Percentiles rank a stretch among this genome's conserved stretches.
Conservation (phyloP, 148 eudicot species). For the Polygonum maritimum region DNA sequence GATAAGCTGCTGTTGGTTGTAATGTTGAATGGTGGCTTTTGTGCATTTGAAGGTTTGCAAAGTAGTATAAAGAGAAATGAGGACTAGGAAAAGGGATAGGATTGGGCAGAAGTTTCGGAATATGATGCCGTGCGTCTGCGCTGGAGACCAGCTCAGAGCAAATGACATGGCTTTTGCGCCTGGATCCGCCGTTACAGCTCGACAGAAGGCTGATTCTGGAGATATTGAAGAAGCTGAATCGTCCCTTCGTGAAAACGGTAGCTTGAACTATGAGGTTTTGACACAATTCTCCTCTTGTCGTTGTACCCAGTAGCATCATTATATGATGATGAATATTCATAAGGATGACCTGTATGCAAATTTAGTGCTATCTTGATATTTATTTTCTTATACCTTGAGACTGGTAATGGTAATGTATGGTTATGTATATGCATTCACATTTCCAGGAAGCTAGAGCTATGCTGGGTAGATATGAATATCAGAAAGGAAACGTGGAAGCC, state of each 20-base stretch:
- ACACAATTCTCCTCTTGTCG: not conserved
- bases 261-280: slow-evolving; percentile 73
- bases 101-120: slow-evolving; percentile 19
- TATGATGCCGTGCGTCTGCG: slow-evolving; percentile 65
- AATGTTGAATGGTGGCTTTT: slow-evolving; percentile 7
- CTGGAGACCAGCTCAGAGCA: slow-evolving; percentile 42
- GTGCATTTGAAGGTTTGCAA: slow-evolving; percentile 17
- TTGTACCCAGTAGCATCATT: not conserved
- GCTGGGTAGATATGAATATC: slow-evolving; percentile 86
- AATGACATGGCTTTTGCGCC: slow-evolving; percentile 39
- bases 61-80: slow-evolving; percentile 29
- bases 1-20: not conserved
- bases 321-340: not conserved
- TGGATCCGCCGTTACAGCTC: slow-evolving; percentile 39
- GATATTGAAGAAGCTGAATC: slow-evolving; percentile 93
- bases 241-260: slow-evolving; percentile 78
- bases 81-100: slow-evolving; percentile 23
- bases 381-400: not conserved
- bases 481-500: slow-evolving; percentile 83
- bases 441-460: slow-evolving; percentile 92
- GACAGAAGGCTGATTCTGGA: slow-evolving; percentile 42
- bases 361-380: not conserved
- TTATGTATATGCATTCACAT: slow-evolving; percentile 1
- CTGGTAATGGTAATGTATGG: not conserved
- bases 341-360: not conserved